Base-by-base conservation (phyloP, 495 filamentous ascomycete species). In the Elasticomyces elasticus region DNA sequence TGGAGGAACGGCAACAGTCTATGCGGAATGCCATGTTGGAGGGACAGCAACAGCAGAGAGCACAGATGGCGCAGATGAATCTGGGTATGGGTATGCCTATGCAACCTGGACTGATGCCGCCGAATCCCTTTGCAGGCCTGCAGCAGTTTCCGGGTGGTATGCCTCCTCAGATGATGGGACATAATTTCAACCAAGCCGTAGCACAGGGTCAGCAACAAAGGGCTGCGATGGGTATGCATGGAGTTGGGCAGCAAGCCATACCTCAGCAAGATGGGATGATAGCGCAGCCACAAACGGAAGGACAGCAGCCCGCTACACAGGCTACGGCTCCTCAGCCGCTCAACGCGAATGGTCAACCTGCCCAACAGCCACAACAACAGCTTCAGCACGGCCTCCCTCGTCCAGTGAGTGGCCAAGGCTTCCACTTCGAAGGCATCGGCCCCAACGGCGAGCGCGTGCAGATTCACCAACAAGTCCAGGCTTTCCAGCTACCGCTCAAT, bases 121-220 rank as follows among this genome's bases (percentile, higher is more conserved):
- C 42, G 6, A 45, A 40, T 40, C 42, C 42, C 12, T 45, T 45
- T 15, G 42, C 24, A 23, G 42, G 42, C 3, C 3, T 45, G 20
- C 42, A 45, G 27, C 24, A 11, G 24, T 24, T 49, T 10, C 23
- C 23, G 25, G 45, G 45, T 17, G 45, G 45, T 5, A 3, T 28
- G 48, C 48, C 37, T 5, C 28, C 5, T 12, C 30, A 15, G 13
- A 51, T 51, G 48, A 49, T 49, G 46, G 46, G 28, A 19, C 54
- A 49, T 3, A 20, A 5, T 6, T 59, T 57, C 30, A 42, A 20
- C 19, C 56, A 54, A 43, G 52, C 31, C 12, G 19, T 49, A 24
- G 40, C 17, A 22, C 62, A 50, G 17, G 50, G 50, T 0, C 59
- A 62, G 40, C 63, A 63, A 43, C 59, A 55, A 53, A 55, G 62